Conservation (phyloP, 345 rosid species). For the Camelina laxa region DNA sequence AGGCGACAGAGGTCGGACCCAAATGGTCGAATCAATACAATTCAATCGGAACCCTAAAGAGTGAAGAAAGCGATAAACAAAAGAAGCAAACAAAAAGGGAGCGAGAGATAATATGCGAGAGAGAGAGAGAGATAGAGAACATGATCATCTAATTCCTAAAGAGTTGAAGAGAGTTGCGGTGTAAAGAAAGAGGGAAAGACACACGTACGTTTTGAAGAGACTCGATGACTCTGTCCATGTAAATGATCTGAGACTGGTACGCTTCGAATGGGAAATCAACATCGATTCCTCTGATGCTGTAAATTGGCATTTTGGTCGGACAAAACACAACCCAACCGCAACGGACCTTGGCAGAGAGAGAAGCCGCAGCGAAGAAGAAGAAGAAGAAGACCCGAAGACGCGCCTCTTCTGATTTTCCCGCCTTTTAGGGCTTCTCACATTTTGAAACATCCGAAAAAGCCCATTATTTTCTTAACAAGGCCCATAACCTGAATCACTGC, state of each 20-base stretch:
- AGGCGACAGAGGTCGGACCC: background rate
- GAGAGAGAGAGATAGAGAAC: background rate
- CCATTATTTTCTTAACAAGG: background rate
- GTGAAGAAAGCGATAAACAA: background rate
- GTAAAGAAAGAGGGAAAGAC: constrained; percentile 24
- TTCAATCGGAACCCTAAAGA: constrained; percentile 10
- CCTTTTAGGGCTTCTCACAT: constrained; percentile 35
- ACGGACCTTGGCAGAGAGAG: background rate
- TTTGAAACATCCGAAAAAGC: constrained; percentile 21
- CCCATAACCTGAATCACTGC: constrained; percentile 11
- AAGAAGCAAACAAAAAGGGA: background rate
- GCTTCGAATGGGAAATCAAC: constrained; percentile 97
- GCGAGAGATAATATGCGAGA: background rate
- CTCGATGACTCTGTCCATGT: constrained; percentile 94
- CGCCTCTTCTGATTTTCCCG: constrained; percentile 40
- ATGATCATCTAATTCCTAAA: background rate
- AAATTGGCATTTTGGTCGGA: constrained; percentile 62
- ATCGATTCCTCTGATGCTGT: constrained; percentile 80
- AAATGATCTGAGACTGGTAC: constrained; percentile 81
- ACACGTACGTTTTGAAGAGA: constrained; percentile 83
- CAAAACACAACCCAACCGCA: background rate
- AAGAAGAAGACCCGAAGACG: background rate
- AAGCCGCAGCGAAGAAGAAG: background rate
- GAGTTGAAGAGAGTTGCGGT: background rate
- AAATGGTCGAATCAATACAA: constrained; percentile 10